Conservation (phyloP, 1,139 yeast species). For the Protomyces arabidopsidicola region DNA sequence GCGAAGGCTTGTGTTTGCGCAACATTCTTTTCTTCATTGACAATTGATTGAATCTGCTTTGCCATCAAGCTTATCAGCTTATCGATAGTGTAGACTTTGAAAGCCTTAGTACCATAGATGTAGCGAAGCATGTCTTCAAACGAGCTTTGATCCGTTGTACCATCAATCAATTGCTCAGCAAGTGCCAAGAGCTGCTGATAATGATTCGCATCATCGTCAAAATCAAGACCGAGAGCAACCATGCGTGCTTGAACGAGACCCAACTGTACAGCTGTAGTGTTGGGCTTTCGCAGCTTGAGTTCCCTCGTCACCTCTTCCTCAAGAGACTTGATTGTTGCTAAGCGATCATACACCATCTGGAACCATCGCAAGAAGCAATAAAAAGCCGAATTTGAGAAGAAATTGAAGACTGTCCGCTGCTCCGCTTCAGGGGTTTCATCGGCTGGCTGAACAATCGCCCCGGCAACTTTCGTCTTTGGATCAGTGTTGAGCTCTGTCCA, state of each 20-base stretch:
- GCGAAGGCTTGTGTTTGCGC: constrained; percentile 80
- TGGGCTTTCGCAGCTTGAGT: constrained; percentile 49
- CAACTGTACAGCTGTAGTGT: constrained; percentile 83
- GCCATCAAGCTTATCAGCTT: constrained; percentile 86
- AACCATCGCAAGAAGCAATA: constrained; percentile 87
- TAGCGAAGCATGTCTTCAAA: constrained; percentile 93
- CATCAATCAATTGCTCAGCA: constrained; percentile 75
- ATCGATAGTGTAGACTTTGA: constrained; percentile 85
- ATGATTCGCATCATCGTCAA: constrained; percentile 16
- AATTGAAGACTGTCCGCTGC: constrained; percentile 52
- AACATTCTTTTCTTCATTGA: constrained; percentile 75
- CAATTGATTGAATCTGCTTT: constrained; percentile 75
- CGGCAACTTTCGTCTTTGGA: constrained; percentile 31
- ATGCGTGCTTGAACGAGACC: constrained; percentile 45
- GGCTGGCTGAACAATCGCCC: constrained; percentile 27
- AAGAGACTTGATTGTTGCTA: constrained; percentile 66
- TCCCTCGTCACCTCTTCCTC: constrained; percentile 69
- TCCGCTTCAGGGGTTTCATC: constrained; percentile 25
- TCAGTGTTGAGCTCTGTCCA: constrained; percentile 48
- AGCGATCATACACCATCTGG: constrained; percentile 73
- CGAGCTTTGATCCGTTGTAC: constrained; percentile 90
- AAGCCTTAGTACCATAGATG: constrained; percentile 90
- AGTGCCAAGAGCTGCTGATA: constrained; percentile 70
- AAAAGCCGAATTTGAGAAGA: constrained; percentile 86
- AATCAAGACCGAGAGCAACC: constrained; percentile 56